A percentile compares a stretch with the other conserved stretches of the same genome.
phyloP scores from a whole-genome alignment of 2,329 filamentous ascomycete species.

The Bipolaris victoriae region DNA sequence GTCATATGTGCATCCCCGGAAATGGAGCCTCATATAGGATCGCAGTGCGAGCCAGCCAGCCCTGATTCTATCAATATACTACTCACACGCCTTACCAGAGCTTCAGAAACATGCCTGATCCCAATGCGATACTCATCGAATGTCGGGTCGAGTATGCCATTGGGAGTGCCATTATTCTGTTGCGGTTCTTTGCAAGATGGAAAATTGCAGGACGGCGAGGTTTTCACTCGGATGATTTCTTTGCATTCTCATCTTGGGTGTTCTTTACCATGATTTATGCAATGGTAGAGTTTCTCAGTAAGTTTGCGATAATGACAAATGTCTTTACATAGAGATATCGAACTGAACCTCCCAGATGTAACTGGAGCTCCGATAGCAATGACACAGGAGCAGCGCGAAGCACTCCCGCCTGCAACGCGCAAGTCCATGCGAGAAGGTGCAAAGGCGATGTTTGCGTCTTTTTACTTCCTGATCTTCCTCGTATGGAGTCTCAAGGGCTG shows the following conservation, averaged over 20 bases:
- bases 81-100: background rate
- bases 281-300: constrained; percentile 4
- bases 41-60: background rate
- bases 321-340: no score
- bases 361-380: constrained; percentile 6
- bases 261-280: constrained; percentile 2
- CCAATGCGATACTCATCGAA: background rate
- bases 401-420: background rate
- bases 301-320: background rate
- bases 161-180: background rate
- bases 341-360: background rate
- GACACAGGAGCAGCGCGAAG: constrained; percentile 7
- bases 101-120: background rate
- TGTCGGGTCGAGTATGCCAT: background rate
- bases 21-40: constrained; percentile 1
- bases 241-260: background rate
- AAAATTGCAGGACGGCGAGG: background rate
- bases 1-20: background rate
- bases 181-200: background rate
- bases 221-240: constrained; percentile 1
- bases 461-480: constrained; percentile 2
- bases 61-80: background rate
- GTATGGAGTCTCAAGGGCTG: constrained; percentile 1
- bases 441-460: constrained; percentile 2
- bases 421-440: constrained; percentile 6